Base-by-base conservation (phyloP, 1,284 basidiomycete genomes). In the Sporisorium iseilematis-ciliati region DNA sequence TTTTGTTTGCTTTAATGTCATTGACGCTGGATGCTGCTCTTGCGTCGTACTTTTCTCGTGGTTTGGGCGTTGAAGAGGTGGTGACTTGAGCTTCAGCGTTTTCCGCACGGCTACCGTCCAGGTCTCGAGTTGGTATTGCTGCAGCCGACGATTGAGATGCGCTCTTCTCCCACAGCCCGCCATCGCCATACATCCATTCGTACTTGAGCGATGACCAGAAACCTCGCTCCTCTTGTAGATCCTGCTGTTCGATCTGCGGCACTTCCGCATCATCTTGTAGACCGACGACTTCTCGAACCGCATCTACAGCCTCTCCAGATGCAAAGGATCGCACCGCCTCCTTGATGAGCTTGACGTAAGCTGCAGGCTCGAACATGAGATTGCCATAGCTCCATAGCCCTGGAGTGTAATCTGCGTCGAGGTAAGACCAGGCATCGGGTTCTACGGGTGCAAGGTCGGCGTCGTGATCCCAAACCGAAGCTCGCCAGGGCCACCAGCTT, bases 131-230 rank as follows among this genome's bases (percentile, higher is more conserved):
- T 45, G 33, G 10, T 7, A 11, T n/a, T 42, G 42, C 23, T n/a
- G n/a, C 20, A 16, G 31, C 25, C 7, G 48, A 20, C 5, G 51
- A 8, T 7, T 51, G 6, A 10, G 56, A n/a, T 18, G 63, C 31
- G 7, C 45, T 57, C 31, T 56, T 51, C 43, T 61, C 29, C 74
- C 69, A 76, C 18, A 76, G 6, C 3, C 74, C 74, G 12, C 66
- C 75, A 33, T 77, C 66, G 35, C 75, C 75, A 35, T 77, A 68
- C 75, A 64, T 67, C 75, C 75, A 77, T 56, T 74, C 75, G 45
- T 57, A 23, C 49, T 68, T 74, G 54, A 77, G 50, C 2, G 70
- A 52, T 3, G 59, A 59, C 75, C 71, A 77, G 35, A 73, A 77
- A 8, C 63, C 52, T 25, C 33, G 59, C 45, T 67, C 31, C 12